Evolutionary conservation across 2,329 filamentous ascomycete species (phyloP).

Genomic region (Neurospora sp.): DNA sequence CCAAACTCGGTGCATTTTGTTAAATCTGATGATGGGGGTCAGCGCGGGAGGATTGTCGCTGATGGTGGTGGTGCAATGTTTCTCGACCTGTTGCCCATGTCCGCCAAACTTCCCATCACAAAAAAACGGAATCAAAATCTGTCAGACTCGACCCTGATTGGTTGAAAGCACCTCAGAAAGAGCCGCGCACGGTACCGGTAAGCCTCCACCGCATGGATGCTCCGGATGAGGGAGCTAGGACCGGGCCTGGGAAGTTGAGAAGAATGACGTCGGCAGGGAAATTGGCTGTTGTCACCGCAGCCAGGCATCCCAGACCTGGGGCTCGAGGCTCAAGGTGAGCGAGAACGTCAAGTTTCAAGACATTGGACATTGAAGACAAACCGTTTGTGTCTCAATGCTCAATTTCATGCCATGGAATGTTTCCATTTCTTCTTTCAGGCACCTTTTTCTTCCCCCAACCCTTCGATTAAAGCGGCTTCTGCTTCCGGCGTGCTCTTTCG

Average conservation of each 20-base stretch:
- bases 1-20: neutral
- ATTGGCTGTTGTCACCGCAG: neutral
- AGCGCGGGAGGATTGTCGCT: neutral
- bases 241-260: neutral
- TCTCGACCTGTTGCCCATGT: neutral
- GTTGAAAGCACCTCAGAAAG: neutral
- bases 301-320: neutral
- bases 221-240: neutral
- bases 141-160: neutral
- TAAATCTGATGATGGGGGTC: neutral
- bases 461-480: neutral
- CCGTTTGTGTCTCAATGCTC: neutral
- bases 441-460: neutral
- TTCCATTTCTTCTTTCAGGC: neutral
- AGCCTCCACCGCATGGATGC: neutral
- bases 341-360: neutral
- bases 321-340: neutral
- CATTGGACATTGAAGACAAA: neutral
- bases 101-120: neutral
- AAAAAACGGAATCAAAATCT: neutral
- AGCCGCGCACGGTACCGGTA: neutral
- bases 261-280: neutral
- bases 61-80: neutral
- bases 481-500: neutral
- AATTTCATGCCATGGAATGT: neutral